Evolutionary conservation across 306 rosid species (phyloP).

Genomic region (Inga leiocalycina): DNA sequence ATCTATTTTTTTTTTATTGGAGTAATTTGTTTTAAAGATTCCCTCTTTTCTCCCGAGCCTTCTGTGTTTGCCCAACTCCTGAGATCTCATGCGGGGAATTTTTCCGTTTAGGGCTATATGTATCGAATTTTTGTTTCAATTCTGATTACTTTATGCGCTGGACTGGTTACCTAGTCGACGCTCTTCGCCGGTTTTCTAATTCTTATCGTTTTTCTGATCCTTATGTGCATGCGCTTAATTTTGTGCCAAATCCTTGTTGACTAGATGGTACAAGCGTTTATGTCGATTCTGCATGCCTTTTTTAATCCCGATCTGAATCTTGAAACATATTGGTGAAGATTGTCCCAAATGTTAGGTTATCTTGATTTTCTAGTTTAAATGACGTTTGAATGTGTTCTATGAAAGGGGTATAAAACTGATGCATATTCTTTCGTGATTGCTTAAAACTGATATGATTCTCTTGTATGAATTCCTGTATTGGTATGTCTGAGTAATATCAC

Average conservation of each 20-base stretch:
- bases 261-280: background rate
- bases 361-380: background rate
- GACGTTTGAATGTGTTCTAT: background rate
- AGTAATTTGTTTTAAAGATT: slow-evolving; percentile 4
- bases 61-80: background rate
- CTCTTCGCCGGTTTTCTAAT: slow-evolving; percentile 12
- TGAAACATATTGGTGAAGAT: slow-evolving; percentile 24
- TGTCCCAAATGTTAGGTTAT: slow-evolving; percentile 11
- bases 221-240: slow-evolving; percentile 22
- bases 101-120: background rate
- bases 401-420: background rate
- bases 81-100: slow-evolving; percentile 35
- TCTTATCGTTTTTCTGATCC: slow-evolving; percentile 32
- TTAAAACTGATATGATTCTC: slow-evolving; percentile 10
- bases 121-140: background rate
- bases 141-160: slow-evolving; percentile 19
- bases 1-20: slow-evolving; percentile 20
- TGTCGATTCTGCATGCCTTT: slow-evolving; percentile 35
- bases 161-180: slow-evolving; percentile 18
- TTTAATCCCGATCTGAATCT: background rate
- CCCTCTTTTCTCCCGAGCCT: background rate
- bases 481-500: slow-evolving; percentile 10
- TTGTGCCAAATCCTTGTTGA: background rate
- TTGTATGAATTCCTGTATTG: slow-evolving; percentile 14
- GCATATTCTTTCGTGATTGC: slow-evolving; percentile 18